Base-by-base conservation (phyloP, 2,329 filamentous ascomycete genomes). In the Raffaelea deltoideospora region DNA sequence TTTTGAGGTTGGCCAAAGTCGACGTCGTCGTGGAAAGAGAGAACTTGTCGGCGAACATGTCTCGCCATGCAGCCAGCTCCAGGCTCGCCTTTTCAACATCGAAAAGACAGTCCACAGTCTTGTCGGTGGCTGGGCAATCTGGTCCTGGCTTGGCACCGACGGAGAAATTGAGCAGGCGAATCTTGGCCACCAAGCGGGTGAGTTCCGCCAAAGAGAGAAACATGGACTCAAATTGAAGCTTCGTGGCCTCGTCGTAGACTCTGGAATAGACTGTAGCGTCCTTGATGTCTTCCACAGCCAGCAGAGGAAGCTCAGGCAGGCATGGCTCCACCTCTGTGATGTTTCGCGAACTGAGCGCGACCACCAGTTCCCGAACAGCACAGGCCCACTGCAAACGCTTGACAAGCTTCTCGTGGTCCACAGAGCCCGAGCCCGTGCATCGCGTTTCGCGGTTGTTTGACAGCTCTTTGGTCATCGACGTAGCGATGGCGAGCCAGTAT, bases 11-110 rank as follows among this genome's bases (percentile, higher is more conserved):
- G 22, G 32, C 21, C n/a, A 34, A 21, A 18, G 32, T 34, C 4
- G 32, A 34, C 18, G 32, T 34, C 8, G 32, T 34, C 14, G 32
- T 34, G n/a, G 22, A 21, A 17, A 34, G 32, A 26, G 32, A 27
- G 13, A 34, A 34, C 4, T 13, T 18, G 10, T 18, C 15, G 10
- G 32, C 32, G 10, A 34, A 34, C 22, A 5, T 26, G 22, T 18
- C 32, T 11, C 32, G 32, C 32, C 32, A 34, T 13, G 21, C 32
- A 7, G 32, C 22, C 22, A 34, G 22, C 19, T 34, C 22, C 3
- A 34, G n/a, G 15, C 22, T 34, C 22, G 32, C 32, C n/a, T 34
- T 34, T 19, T 34, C 32, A n/a, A 34, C 15, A 26, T 17, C 10
- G 32, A 34, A 34, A 4, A 34, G 22, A 17, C 13, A 18, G 3